phyloP scores from a whole-genome alignment of 345 rosid genomes.

The Fremontodendron californicum region DNA sequence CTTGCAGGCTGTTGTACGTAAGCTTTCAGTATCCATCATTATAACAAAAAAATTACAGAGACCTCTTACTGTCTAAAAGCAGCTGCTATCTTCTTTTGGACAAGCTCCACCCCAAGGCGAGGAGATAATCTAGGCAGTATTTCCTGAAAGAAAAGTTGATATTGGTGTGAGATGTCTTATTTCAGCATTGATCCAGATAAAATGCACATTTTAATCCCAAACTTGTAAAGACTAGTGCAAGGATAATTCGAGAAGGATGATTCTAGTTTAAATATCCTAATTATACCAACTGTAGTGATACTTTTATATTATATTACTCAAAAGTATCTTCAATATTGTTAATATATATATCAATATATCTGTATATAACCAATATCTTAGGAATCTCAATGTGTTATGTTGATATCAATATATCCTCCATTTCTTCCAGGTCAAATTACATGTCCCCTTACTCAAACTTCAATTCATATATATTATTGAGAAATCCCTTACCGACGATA shows the following conservation, averaged over 20 bases:
- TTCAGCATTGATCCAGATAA: constrained; percentile 10
- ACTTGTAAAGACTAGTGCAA: background rate
- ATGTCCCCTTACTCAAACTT: background rate
- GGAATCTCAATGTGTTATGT: background rate
- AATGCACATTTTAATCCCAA: background rate
- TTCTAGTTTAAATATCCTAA: background rate
- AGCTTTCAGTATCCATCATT: background rate
- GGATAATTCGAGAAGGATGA: background rate
- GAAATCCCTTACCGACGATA: background rate
- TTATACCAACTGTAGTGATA: background rate
- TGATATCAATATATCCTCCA: too few relatives aligned
- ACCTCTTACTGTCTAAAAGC: constrained; percentile 41
- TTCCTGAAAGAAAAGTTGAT: constrained; percentile 41
- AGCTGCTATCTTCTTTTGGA: constrained; percentile 76
- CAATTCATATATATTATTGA: background rate
- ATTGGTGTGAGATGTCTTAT: background rate
- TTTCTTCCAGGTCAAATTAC: background rate
- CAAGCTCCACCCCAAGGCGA: constrained; percentile 57
- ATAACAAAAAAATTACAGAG: background rate
- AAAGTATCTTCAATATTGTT: background rate
- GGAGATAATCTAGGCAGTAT: constrained; percentile 67
- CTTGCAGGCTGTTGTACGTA: background rate
- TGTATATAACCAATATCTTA: background rate
- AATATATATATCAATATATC: background rate
- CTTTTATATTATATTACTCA: background rate